Evolutionary conservation across 768 basidiomycete genomes (phyloP).

Genomic region (Mycena amicta): DNA sequence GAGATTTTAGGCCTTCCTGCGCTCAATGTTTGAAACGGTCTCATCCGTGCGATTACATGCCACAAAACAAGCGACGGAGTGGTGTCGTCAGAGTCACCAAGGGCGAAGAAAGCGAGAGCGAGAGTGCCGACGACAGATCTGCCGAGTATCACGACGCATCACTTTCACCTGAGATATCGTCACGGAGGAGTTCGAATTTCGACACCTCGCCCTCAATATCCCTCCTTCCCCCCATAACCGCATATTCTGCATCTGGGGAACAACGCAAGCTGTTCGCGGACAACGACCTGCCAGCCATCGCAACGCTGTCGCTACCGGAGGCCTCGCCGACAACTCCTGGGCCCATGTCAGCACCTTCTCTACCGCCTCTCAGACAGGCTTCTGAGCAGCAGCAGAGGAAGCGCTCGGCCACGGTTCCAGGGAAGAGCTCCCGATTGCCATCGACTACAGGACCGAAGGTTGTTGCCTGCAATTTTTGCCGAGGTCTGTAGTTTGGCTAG

Average conservation of each 20-base stretch:
- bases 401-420: constrained; percentile 69
- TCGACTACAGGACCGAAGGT: constrained; percentile 81
- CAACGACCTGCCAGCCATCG: constrained; percentile 72
- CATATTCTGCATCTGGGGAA: constrained; percentile 36
- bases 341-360: constrained; percentile 64
- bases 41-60: constrained; percentile 80
- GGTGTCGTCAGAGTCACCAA: constrained; percentile 53
- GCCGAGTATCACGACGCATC: constrained; percentile 53
- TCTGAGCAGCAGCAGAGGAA: constrained; percentile 71
- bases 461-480: constrained; percentile 87
- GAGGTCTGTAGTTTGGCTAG: constrained; percentile 53
- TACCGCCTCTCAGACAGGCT: constrained; percentile 66
- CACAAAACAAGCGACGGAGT: constrained; percentile 73
- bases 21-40: constrained; percentile 79
- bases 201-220: constrained; percentile 47
- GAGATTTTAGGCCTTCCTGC: constrained; percentile 56
- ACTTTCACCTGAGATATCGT: constrained; percentile 59
- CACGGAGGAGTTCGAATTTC: constrained; percentile 53
- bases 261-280: constrained; percentile 54
- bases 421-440: constrained; percentile 57
- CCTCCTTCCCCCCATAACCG: constrained; percentile 39
- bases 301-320: constrained; percentile 65
- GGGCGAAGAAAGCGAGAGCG: constrained; percentile 69
- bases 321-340: constrained; percentile 55
- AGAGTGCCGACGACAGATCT: constrained; percentile 63